Base-by-base conservation (phyloP, 169 alveolate species). In the Plasmodium sp. region DNA sequence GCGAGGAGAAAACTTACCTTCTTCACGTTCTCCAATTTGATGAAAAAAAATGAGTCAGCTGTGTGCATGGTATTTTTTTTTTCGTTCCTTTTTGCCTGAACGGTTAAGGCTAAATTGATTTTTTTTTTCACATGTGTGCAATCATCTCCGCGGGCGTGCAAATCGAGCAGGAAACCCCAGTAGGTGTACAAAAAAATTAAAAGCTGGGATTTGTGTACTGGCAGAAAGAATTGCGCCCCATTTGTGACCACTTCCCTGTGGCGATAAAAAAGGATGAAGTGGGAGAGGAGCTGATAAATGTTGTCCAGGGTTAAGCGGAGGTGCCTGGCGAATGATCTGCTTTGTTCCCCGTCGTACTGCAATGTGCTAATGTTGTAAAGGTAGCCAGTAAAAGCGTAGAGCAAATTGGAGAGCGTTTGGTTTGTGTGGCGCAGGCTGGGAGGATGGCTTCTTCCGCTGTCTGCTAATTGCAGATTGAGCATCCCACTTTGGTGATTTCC, bases 121-220 rank as follows among this genome's bases (percentile, higher is more conserved):
- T 51, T 51, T 51, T 51, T 51, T 51, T 0, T 16, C 62, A 51
- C 2, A 7, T 0, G 3, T 51, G 62, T 10, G 48, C n/a, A 31
- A 18, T 45, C 16, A 77, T 51, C 2, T 56, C 54, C 39, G 22
- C 43, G 6, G 71, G 31, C 56, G 31, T 33, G 67, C 67, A 86
- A 51, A 75, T 86, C 85, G 4, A 27, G 39, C 2, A 86, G 45
- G 71, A 75, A 86, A 33, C 18, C 36, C 86, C 85, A 86, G 22
- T 75, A 86, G n/a, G 85, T 86, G 72, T 86, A 86, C n/a, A 86
- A 51, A 75, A 86, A 86, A 54, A 79, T 86, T 48, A 86, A 56
- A 34, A 86, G 86, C 58, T 86, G 93, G 27, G 93, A 86, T 79
- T 86, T 86, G 62, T 86, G 93, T n/a, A 86, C 27, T 14, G 93